Conservation (phyloP, 495 filamentous ascomycete genomes). For the Penicillium maclennaniae region DNA sequence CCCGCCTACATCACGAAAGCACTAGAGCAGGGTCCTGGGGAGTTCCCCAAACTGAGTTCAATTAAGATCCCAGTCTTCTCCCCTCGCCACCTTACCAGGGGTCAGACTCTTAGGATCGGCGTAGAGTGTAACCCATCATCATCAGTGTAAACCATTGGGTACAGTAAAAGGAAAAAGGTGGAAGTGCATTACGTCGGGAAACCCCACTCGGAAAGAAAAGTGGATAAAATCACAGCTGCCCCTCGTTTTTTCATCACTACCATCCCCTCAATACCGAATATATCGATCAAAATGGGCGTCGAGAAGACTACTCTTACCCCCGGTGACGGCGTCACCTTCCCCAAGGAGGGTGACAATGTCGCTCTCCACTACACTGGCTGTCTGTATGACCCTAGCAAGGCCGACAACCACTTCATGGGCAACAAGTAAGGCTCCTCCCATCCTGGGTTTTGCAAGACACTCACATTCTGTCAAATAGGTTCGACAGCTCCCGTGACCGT, state of each 20-base stretch:
- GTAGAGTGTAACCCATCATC: background rate
- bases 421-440: slow-evolving; percentile 39
- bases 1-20: background rate
- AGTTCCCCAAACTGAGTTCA: background rate
- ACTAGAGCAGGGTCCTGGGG: background rate
- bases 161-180: too few species aligned
- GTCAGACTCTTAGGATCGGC: background rate
- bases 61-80: background rate
- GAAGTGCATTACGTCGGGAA: slow-evolving; percentile 15
- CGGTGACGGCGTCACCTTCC: slow-evolving; percentile 54
- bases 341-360: slow-evolving; percentile 61
- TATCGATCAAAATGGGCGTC: slow-evolving; percentile 52
- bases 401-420: slow-evolving; percentile 44
- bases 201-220: slow-evolving; percentile 17
- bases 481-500: slow-evolving; percentile 65
- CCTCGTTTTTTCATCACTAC: slow-evolving; percentile 8
- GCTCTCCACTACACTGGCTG: slow-evolving; percentile 82
- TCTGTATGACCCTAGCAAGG: slow-evolving; percentile 59
- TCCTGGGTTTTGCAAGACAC: background rate
- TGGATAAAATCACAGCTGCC: slow-evolving; percentile 6
- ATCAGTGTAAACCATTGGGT: too few species aligned
- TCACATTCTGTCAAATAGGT: slow-evolving; percentile 43
- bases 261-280: background rate
- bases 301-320: slow-evolving; percentile 34
- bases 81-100: background rate